phyloP scores from a whole-genome alignment of 305 asterid genomes.

The Fraxinus latifolia region DNA sequence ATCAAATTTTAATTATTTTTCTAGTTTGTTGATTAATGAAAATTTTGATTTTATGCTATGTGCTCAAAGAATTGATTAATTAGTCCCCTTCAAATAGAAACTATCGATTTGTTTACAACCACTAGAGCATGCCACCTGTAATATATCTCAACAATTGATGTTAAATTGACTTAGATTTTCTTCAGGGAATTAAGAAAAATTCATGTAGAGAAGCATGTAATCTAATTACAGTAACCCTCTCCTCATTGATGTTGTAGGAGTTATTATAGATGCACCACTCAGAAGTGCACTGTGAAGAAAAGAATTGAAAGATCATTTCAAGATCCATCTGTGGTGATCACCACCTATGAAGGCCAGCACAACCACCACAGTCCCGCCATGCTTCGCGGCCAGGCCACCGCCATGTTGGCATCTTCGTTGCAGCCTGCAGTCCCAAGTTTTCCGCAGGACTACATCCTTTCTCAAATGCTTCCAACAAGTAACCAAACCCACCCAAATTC shows the following conservation, averaged over 20 bases:
- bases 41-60: background rate
- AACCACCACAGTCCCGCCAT: slow-evolving; percentile 76
- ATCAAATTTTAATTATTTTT: background rate
- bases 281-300: slow-evolving; percentile 65
- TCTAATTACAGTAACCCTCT: background rate
- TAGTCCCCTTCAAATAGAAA: background rate
- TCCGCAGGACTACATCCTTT: slow-evolving; percentile 31
- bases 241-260: slow-evolving; percentile 38
- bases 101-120: background rate
- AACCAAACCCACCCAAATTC: slow-evolving; percentile 11
- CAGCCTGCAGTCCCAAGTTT: slow-evolving; percentile 25
- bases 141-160: background rate
- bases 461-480: slow-evolving; percentile 24
- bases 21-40: background rate
- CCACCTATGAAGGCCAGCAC: slow-evolving; percentile 84
- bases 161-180: background rate
- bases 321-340: slow-evolving; percentile 67
- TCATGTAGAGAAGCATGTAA: background rate
- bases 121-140: background rate
- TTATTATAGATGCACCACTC: slow-evolving; percentile 70
- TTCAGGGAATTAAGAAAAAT: background rate
- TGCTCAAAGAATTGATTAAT: background rate
- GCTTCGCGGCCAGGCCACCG: slow-evolving; percentile 49
- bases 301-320: slow-evolving; percentile 64
- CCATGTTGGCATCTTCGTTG: slow-evolving; percentile 38